Conservation (phyloP, 495 filamentous ascomycete genomes). For the Trichocladium antarcticum region DNA sequence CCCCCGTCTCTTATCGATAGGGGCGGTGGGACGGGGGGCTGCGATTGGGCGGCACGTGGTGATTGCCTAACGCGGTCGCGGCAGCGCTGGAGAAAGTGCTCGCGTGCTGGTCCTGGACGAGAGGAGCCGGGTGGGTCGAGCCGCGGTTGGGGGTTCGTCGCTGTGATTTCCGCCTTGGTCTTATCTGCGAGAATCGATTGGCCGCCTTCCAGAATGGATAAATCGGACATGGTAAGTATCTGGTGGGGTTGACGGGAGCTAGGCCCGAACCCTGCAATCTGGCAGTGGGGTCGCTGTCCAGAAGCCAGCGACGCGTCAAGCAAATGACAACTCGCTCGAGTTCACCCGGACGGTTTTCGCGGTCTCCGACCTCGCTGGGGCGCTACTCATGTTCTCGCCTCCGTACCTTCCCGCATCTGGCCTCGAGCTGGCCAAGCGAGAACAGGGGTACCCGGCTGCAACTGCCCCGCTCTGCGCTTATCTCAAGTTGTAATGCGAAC, state of each 20-base stretch:
- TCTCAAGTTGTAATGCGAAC: conserved; percentile 1
- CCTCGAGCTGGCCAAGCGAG: too few species aligned
- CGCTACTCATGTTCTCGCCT: conserved; percentile 1
- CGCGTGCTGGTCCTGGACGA: conserved; percentile 1
- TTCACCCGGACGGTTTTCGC: conserved; percentile 12
- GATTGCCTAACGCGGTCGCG: neutral
- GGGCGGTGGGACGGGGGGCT: neutral
- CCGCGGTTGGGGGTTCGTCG: conserved; percentile 1
- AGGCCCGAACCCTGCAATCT: conserved; percentile 1
- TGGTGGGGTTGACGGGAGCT: conserved; percentile 12
- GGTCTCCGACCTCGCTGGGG: conserved; percentile 13
- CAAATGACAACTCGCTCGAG: conserved; percentile 5
- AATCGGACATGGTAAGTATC: conserved; percentile 8
- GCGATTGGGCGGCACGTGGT: neutral
- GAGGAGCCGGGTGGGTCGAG: neutral
- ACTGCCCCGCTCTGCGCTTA: neutral
- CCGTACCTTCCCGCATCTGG: conserved; percentile 9
- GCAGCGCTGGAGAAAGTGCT: neutral
- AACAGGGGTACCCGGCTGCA: neutral
- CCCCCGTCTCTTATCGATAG: conserved; percentile 1
- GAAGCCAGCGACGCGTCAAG: neutral
- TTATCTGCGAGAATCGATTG: too few species aligned
- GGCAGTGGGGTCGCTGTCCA: neutral
- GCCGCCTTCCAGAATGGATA: conserved; percentile 6
- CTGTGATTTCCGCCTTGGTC: conserved; percentile 4